These are phyloP conservation scores for Aureobasidium sp. DNA, from an alignment of 2,329 filamentous ascomycete genomes.

Conservation along the genomic window DNA sequence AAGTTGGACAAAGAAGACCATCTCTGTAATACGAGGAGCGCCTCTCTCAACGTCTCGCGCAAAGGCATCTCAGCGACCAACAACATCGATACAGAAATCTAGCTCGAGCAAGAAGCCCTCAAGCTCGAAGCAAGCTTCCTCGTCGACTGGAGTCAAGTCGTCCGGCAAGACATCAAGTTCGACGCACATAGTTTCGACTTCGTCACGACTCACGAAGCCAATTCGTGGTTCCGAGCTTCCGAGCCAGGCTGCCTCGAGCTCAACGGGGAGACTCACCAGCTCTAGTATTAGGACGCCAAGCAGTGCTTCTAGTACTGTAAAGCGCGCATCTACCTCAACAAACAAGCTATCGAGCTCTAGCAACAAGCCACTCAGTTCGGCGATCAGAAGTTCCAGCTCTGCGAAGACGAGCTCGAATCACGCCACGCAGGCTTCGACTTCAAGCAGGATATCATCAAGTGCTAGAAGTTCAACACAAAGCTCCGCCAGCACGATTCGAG, in stretches of 20 bases:
- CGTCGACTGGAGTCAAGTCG: background rate
- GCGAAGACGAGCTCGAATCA: background rate
- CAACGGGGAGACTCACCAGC: background rate
- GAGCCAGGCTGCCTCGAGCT: background rate
- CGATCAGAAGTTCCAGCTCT: background rate
- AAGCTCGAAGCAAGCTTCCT: background rate
- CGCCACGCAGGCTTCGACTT: background rate
- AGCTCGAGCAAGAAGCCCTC: background rate
- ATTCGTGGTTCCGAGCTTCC: background rate
- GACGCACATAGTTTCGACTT: background rate
- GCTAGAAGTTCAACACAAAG: background rate
- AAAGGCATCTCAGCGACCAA: background rate
- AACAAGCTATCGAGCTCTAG: background rate
- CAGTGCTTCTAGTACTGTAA: background rate
- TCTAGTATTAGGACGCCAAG: background rate
- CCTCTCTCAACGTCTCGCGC: background rate
- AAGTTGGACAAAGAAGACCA: background rate
- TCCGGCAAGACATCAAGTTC: background rate
- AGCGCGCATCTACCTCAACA: background rate
- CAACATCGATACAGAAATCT: background rate
- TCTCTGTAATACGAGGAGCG: background rate
- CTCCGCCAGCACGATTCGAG: background rate
- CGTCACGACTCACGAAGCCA: background rate
- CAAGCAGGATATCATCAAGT: background rate
- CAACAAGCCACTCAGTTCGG: background rate